phyloP scores from a whole-genome alignment of 2,329 filamentous ascomycete species.

The Cladosporium sp. region DNA sequence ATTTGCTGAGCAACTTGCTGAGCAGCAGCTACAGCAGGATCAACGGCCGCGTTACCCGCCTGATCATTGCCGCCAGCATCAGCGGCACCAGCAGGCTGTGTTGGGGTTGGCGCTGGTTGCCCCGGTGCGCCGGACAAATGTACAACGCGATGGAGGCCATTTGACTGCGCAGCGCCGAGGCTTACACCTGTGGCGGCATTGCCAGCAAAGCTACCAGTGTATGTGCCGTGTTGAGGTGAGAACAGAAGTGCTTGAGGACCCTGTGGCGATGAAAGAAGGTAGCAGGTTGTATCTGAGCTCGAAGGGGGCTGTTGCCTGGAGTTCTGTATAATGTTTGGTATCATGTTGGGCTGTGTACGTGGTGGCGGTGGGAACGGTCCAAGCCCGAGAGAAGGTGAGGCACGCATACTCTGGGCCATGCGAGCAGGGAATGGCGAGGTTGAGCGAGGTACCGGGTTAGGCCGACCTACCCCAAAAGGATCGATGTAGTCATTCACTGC shows the following conservation, averaged over 20 bases:
- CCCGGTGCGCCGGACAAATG: neutral
- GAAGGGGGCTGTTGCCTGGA: constrained; percentile 18
- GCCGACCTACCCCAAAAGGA: constrained; percentile 18
- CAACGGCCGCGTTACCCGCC: constrained; percentile 11
- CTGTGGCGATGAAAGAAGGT: constrained; percentile 42
- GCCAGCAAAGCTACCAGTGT: constrained; percentile 16
- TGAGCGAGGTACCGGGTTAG: constrained; percentile 3
- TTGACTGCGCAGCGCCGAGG: neutral
- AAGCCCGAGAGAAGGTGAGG: constrained; percentile 8
- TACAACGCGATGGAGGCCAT: neutral
- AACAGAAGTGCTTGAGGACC: constrained; percentile 44
- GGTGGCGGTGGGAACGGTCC: constrained; percentile 2
- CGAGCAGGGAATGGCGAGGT: constrained; percentile 3
- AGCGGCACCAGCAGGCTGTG: constrained; percentile 1
- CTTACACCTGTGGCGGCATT: neutral
- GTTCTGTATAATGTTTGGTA: constrained; percentile 5
- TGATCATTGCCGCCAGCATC: constrained; percentile 11
- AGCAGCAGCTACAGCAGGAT: constrained; percentile 13
- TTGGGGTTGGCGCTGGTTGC: constrained; percentile 17
- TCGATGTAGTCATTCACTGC: constrained; percentile 30
- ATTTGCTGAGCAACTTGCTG: constrained; percentile 7
- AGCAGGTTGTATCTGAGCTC: constrained; percentile 29
- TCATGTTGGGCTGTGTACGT: neutral
- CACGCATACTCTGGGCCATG: constrained; percentile 9
- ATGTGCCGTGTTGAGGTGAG: constrained; percentile 34